Conservation (phyloP, 2,329 filamentous ascomycete species). For the Magnaporthiopsis incrustans region DNA sequence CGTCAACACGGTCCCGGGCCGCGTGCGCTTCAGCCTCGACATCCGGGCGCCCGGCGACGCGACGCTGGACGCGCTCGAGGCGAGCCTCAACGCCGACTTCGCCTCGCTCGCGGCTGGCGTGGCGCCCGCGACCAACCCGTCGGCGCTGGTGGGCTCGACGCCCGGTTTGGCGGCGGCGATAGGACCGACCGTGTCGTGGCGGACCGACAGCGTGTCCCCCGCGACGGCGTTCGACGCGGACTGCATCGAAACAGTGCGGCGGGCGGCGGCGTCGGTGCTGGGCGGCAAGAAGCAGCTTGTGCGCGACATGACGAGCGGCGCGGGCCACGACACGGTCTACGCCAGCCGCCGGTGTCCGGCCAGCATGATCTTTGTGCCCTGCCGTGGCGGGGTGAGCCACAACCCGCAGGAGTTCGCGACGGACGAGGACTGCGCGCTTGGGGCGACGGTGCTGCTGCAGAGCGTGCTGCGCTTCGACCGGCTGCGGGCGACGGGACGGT, state of each 20-base stretch:
- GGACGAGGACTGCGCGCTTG: slow-evolving; percentile 49
- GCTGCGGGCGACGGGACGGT: slow-evolving; percentile 7
- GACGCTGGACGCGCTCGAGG: slow-evolving; percentile 49
- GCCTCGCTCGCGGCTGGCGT: slow-evolving; percentile 48
- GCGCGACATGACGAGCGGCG: slow-evolving; percentile 31
- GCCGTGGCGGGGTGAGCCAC: slow-evolving; percentile 54
- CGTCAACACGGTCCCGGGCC: slow-evolving; percentile 66
- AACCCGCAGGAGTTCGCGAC: slow-evolving; percentile 55
- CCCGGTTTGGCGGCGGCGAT: slow-evolving; percentile 11
- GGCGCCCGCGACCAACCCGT: slow-evolving; percentile 15
- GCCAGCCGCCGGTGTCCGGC: slow-evolving; percentile 51
- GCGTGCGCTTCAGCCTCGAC: slow-evolving; percentile 60
- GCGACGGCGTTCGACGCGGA: slow-evolving; percentile 58
- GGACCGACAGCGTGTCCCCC: slow-evolving; percentile 51
- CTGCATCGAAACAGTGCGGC: slow-evolving; percentile 57
- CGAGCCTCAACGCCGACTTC: slow-evolving; percentile 49
- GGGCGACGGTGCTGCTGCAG: slow-evolving; percentile 37
- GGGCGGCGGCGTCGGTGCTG: slow-evolving; percentile 49
- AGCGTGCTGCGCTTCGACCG: slow-evolving; percentile 18
- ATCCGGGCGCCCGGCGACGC: slow-evolving; percentile 52
- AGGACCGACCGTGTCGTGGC: slow-evolving; percentile 43
- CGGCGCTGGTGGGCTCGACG: slow-evolving; percentile 13
- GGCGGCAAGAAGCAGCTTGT: slow-evolving; percentile 31
- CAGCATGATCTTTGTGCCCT: slow-evolving; percentile 61
- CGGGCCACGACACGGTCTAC: slow-evolving; percentile 46